Base-by-base conservation (phyloP, 2,329 filamentous ascomycete species). In the Metarhizium sp. region DNA sequence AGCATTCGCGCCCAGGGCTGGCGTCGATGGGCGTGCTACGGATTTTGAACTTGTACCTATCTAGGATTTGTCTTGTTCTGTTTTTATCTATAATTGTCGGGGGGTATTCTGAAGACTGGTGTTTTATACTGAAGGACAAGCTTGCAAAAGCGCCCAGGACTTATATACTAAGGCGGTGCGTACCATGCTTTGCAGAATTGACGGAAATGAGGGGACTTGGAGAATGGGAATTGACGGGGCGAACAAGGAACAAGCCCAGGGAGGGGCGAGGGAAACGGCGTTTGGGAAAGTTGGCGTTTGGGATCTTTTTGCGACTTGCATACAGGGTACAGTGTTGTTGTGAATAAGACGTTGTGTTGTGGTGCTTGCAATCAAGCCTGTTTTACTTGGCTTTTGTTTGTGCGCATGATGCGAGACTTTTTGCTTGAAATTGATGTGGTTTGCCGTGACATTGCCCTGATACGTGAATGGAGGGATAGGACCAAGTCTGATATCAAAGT, bases 31-130 rank as follows among this genome's bases (percentile, higher is more conserved):
- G n/a, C 6, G 30, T 40, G 34, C 40, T 16, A 16, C 42, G 14
- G 38, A 46, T 18, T 46, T 54, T 54, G 38, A 8, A 52, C 50
- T 49, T 54, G 16, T 56, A 43, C 43, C 20, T 32, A 53, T 36
- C 46, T 4, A 36, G n/a, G 40, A 25, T 51, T 32, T 42, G 36
- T 25, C 16, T 46, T 45, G 1, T 52, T 55, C 25, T 53, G 16
- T 52, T 42, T 18, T 45, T 40, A 25, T 25, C 20, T 32, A 11
- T 52, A 46, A 52, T 20, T 30, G 40, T 34, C 29, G 29, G 16
- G 10, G 18, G 45, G 14, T 43, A 47, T 53, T 6, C 42, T n/a
- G 43, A 45, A 53, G 30, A 53, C 13, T 36, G 34, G 20, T 40
- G 25, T 43, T 25, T 53, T 29, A 49, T 49, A 53, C 38, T 42